A percentile compares a stretch with the other conserved stretches of the same genome.
Conservation (phyloP, 1,139 yeast genomes). For the Yamadazyma sp. region DNA sequence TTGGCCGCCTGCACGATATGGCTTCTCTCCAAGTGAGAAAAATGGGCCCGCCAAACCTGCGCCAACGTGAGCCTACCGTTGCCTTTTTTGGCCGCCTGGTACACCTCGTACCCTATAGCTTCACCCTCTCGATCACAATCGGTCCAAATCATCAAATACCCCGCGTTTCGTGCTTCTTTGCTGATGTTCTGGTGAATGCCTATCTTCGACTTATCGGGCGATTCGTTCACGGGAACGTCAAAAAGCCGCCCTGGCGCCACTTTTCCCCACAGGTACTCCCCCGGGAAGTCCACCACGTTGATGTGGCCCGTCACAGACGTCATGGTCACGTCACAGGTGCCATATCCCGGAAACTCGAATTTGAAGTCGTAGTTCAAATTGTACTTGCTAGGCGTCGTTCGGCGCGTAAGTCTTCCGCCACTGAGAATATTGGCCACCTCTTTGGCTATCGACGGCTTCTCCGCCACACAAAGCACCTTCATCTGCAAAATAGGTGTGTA, state of each 20-base stretch:
- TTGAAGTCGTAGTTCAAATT: conserved; percentile 80
- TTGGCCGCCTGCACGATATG: conserved; percentile 79
- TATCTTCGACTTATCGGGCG: conserved; percentile 27
- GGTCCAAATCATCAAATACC: conserved; percentile 88
- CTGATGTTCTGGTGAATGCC: conserved; percentile 50
- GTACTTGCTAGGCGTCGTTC: conserved; percentile 58
- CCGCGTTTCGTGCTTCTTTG: conserved; percentile 60
- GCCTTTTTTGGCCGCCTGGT: conserved; percentile 59
- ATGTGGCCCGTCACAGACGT: conserved; percentile 92
- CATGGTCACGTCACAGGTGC: conserved; percentile 79
- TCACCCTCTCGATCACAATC: conserved; percentile 99
- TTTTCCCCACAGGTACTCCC: conserved; percentile 64
- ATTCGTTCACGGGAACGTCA: conserved; percentile 60
- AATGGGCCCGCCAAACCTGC: conserved; percentile 69
- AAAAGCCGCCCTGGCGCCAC: conserved; percentile 65
- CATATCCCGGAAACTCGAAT: conserved; percentile 59
- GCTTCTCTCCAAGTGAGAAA: conserved; percentile 78
- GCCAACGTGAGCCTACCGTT: conserved; percentile 49
- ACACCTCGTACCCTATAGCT: conserved; percentile 86
- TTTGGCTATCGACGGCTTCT: conserved; percentile 92
- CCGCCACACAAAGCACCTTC: conserved; percentile 93
- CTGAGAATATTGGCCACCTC: conserved; percentile 75
- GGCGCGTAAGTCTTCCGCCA: conserved; percentile 58
- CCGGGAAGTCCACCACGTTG: conserved; percentile 63
- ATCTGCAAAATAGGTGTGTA: conserved; percentile 28